Percentiles rank a stretch among this genome's conserved stretches.
Conservation (phyloP, 2,329 filamentous ascomycete genomes). For the Neospermospora avenae region DNA sequence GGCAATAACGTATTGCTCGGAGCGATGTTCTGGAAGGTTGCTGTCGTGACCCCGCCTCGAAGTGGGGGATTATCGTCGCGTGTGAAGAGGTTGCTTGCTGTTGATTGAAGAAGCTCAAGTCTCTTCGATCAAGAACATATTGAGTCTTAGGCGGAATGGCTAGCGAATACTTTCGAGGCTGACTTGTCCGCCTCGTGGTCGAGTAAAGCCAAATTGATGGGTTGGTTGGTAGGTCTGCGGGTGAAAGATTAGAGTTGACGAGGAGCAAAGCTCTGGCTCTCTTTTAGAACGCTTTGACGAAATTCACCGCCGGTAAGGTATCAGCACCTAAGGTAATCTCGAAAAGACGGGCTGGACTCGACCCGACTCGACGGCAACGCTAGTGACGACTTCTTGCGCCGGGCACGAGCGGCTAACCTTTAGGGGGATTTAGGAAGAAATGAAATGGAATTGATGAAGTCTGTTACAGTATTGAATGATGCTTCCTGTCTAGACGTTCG, state of each 20-base stretch:
- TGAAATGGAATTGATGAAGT: neutral
- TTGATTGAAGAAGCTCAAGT: neutral
- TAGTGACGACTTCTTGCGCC: constrained; percentile 16
- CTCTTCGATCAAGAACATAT: neutral
- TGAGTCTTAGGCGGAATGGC: neutral
- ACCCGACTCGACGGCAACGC: constrained; percentile 8
- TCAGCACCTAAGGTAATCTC: too few relatives aligned
- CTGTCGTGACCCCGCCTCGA: constrained; percentile 25
- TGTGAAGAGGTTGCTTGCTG: constrained; percentile 6
- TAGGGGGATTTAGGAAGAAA: too few relatives aligned
- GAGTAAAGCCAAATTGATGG: neutral
- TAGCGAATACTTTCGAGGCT: neutral
- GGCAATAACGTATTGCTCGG: constrained; percentile 7
- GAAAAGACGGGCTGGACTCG: neutral
- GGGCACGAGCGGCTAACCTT: neutral
- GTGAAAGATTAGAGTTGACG: neutral
- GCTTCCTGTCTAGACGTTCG: neutral
- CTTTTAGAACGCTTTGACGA: constrained; percentile 9
- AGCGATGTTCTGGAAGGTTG: constrained; percentile 3
- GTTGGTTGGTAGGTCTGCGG: neutral
- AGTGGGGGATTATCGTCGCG: constrained; percentile 25
- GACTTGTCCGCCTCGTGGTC: neutral
- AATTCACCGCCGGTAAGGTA: constrained; percentile 12
- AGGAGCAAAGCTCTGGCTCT: neutral
- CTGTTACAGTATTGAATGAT: neutral